Base-by-base conservation (phyloP, 1,139 yeast genomes). In the Diutina neorugosa region DNA sequence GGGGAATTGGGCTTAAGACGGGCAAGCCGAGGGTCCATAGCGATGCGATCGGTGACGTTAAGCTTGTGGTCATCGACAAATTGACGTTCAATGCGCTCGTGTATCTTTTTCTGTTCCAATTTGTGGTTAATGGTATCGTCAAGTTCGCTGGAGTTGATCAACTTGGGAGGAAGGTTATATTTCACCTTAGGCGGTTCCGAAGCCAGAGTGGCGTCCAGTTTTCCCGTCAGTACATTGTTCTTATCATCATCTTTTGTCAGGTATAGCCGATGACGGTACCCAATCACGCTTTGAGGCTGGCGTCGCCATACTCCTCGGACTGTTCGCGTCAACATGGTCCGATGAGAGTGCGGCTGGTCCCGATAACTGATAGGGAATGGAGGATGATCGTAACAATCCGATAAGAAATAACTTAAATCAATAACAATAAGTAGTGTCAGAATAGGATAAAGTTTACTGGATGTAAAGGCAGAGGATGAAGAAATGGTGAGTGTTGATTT, bases 1-100 rank as follows among this genome's bases (percentile, higher is more conserved):
- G 74, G 68, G 1, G 75, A 64, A 1, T 72, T 71, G 3, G 64
- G 67, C 44, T 59, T 62, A 21, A 73, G 59, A 3, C 58, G 58
- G n/a, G 57, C 53, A 50, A 74, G 63, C 20, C 73, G 59, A 2
- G 76, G 76, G 56, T 73, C 75, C 7, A 59, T 57, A 56, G 68
- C 71, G 11, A 54, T 52, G 40, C 37, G 20, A 16, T 46, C 50
- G 21, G 23, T 16, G 12, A 46, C 27, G 21, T 46, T 46, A n/a
- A 44, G 19, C 19, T 44, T 21, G 19, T 23, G 9, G 20, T 18
- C 20, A 18, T 40, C 43, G 16, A 40, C 18, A 18, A 16, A 40
- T 20, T 40, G 43, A 11, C 20, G 43, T n/a, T 40, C 43, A 20
- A 18, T 18, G 16, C 20, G 18, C 7, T 18, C 20, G 3, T n/a